Conservation (phyloP, 805 yeast genomes). For the Lipomyces orientalis region DNA sequence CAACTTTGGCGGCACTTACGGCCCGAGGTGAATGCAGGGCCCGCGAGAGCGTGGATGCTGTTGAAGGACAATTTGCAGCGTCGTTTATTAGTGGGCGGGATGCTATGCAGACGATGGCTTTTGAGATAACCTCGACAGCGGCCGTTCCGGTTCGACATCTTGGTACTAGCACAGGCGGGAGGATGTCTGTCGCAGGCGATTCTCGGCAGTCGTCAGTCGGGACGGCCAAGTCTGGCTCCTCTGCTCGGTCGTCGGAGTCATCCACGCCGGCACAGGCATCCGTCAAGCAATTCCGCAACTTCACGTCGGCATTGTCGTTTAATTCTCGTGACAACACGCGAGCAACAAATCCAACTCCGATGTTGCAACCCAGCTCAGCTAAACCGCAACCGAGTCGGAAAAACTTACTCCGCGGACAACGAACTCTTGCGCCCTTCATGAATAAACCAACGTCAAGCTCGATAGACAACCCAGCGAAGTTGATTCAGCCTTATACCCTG, state of each 20-base stretch:
- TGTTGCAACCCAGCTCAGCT: background rate
- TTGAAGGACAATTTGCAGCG: conserved; percentile 17
- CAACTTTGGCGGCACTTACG: conserved; percentile 10
- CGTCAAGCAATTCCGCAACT: background rate
- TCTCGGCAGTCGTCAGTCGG: background rate
- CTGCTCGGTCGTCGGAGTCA: background rate
- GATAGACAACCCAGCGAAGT: background rate
- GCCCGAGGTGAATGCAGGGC: background rate
- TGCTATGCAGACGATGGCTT: conserved; percentile 16
- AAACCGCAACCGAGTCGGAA: background rate
- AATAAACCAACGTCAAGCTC: background rate
- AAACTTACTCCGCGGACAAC: background rate
- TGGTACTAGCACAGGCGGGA: background rate
- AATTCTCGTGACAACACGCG: background rate
- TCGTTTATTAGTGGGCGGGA: conserved; percentile 18
- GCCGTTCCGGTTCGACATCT: background rate
- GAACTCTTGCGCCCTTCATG: background rate
- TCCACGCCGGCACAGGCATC: background rate
- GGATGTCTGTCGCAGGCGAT: background rate
- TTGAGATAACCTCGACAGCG: background rate
- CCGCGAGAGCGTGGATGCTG: background rate
- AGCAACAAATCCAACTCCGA: background rate
- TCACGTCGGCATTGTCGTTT: background rate
- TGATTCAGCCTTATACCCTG: background rate
- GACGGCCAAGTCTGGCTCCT: background rate